These are phyloP conservation scores for Candida caryicola DNA, from an alignment of 805 yeast species.

Conservation along the genomic window DNA sequence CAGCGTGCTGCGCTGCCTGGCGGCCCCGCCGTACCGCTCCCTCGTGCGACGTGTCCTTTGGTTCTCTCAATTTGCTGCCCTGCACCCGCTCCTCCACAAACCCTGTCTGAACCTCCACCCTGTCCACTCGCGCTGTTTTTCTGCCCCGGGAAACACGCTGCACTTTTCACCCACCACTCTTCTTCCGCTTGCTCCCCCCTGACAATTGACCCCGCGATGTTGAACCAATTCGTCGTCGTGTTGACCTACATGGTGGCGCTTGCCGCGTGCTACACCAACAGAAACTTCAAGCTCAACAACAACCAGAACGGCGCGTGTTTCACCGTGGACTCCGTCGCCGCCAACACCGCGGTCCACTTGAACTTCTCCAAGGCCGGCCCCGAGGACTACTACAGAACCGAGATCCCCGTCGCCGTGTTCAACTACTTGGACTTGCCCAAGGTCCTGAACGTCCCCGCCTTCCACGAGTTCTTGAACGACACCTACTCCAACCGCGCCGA, in stretches of 20 bases:
- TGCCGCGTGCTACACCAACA: neutral
- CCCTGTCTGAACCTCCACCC: neutral
- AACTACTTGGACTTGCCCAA: slow-evolving; percentile 12
- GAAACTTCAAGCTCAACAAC: slow-evolving; percentile 7
- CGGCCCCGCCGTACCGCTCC: too few species aligned
- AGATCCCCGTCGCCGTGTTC: slow-evolving; percentile 10
- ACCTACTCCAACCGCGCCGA: slow-evolving; percentile 4
- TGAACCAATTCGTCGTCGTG: neutral
- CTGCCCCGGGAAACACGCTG: too few species aligned
- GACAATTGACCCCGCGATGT: too few species aligned
- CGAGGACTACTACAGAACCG: slow-evolving; percentile 3
- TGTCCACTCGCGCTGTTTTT: neutral
- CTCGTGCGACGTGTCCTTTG: too few species aligned
- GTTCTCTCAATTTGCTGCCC: too few species aligned
- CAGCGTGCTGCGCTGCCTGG: too few species aligned
- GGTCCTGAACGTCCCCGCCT: slow-evolving; percentile 10
- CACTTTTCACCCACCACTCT: too few species aligned
- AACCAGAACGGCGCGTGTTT: slow-evolving; percentile 11
- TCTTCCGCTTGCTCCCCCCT: too few species aligned
- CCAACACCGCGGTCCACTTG: slow-evolving; percentile 6
- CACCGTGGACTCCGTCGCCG: slow-evolving; percentile 5
- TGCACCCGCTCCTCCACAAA: too few species aligned
- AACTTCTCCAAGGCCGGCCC: slow-evolving; percentile 5
- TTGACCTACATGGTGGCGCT: neutral
- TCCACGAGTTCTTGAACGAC: slow-evolving; percentile 7